Base-by-base conservation (phyloP, 1,139 yeast genomes). In the Sugiyamaella neomexicana region DNA sequence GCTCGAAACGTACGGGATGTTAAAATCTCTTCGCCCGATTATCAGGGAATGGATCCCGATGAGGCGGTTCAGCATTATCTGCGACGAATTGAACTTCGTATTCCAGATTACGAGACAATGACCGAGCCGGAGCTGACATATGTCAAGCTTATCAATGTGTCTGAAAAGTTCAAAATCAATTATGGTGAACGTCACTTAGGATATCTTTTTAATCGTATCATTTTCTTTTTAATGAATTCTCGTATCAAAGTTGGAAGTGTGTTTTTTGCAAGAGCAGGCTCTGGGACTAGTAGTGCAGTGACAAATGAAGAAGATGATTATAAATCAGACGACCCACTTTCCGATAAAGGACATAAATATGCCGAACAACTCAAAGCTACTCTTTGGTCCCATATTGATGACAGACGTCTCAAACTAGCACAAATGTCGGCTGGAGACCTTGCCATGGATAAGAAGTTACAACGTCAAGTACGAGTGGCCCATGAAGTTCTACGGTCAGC, bases 181-280 rank as follows among this genome's bases (percentile, higher is more conserved):
- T 83, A 88, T 65, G 84, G 93, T 39, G 60, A 60, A 9, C 53
- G 51, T 36, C 85, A 86, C 62, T 81, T 88, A 62, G 97, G 97
- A 13, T 93, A 91, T 69, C 77, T 93, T 68, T 85, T 89, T 59
- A 89, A 91, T 68, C 86, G 93, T 65, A 93, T 91, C 44, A 89
- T 91, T 20, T 89, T 89, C 70, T 91, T 88, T 71, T 75, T 91
- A 66, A 87, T 91, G 89, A 91, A 91, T 72, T 80, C 93, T 12
- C 80, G 89, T 61, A 85, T 89, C 64, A 88, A 89, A 68, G 79
- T 82, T 55, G 96, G 98, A 1, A 86, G 90, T 39, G 90, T 89
- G 32, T 93, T 81, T 72, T 89, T 89, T 73, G 96, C 96, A 1
- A 77, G 97, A 58, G 76, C 77, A 1, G 77, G 78, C 12, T 59